These are phyloP conservation scores for Croton laevigatus DNA, from an alignment of 441 rosid genomes.

Conservation along the genomic window DNA sequence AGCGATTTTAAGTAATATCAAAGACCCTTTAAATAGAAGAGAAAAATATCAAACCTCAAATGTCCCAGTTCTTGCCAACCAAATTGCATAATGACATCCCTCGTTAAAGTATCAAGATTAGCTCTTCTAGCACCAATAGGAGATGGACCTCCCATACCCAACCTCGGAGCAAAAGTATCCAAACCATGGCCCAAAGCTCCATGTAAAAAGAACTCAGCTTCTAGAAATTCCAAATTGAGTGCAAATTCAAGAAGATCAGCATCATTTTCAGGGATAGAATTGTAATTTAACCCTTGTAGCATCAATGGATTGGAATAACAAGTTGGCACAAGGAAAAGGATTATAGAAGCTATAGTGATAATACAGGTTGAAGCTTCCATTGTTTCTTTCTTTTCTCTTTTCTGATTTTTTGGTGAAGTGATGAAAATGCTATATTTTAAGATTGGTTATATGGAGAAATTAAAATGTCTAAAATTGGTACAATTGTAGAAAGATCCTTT, in stretches of 20 bases:
- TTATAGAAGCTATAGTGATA: slow-evolving; percentile 16
- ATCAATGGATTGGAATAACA: slow-evolving; percentile 12
- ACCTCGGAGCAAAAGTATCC: slow-evolving; percentile 62
- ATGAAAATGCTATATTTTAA: not conserved
- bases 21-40: not conserved
- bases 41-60: slow-evolving; percentile 40
- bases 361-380: slow-evolving; percentile 7
- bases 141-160: slow-evolving; percentile 65
- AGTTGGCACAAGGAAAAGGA: slow-evolving; percentile 19
- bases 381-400: not conserved
- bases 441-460: not conserved
- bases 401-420: not conserved
- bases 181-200: slow-evolving; percentile 75
- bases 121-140: slow-evolving; percentile 68
- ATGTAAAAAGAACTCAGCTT: slow-evolving; percentile 81
- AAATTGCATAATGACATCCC: slow-evolving; percentile 71
- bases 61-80: slow-evolving; percentile 95
- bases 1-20: too few species aligned
- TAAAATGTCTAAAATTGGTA: not conserved
- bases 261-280: slow-evolving; percentile 37
- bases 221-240: slow-evolving; percentile 75
- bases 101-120: slow-evolving; percentile 52
- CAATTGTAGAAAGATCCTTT: not conserved
- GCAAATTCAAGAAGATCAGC: slow-evolving; percentile 71
- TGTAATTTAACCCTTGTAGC: not conserved